Evolutionary conservation across 163 green algal genomes (phyloP).

Genomic region (Scenedesmus sp.): DNA sequence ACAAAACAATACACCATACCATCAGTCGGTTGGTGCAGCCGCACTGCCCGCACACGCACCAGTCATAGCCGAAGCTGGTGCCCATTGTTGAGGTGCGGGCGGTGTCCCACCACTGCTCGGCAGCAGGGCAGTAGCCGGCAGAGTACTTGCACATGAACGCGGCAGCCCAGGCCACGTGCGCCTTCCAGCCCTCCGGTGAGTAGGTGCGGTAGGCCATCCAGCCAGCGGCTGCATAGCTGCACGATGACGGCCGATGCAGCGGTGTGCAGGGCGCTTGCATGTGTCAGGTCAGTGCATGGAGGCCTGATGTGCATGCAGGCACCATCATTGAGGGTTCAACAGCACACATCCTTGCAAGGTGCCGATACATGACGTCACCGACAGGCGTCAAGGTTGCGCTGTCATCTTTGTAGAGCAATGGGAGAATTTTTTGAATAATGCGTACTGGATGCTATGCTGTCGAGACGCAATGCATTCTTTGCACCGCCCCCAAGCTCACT

Average conservation of each 20-base stretch:
- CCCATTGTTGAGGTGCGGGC: conserved; percentile 19
- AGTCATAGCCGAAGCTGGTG: conserved; percentile 22
- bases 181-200: conserved; percentile 15
- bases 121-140: background rate
- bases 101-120: background rate
- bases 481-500: background rate
- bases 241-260: background rate
- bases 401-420: too few relatives aligned
- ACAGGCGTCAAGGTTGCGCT: too few relatives aligned
- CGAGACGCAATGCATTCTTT: too few relatives aligned
- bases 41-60: background rate
- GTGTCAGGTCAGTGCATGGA: background rate
- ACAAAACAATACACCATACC: too few relatives aligned
- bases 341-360: too few relatives aligned
- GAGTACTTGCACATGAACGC: conserved; percentile 47
- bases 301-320: background rate
- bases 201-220: conserved; percentile 38
- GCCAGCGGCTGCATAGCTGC: background rate
- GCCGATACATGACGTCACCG: too few relatives aligned
- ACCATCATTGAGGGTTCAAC: too few relatives aligned
- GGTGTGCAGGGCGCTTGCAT: background rate
- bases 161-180: conserved; percentile 32
- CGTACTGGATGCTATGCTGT: too few relatives aligned
- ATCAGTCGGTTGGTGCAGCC: background rate
- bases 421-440: too few relatives aligned